Percentiles rank a stretch among this genome's conserved stretches.
phyloP scores from a whole-genome alignment of 352 stramenopile genomes.

The Phytophthora cajani region DNA sequence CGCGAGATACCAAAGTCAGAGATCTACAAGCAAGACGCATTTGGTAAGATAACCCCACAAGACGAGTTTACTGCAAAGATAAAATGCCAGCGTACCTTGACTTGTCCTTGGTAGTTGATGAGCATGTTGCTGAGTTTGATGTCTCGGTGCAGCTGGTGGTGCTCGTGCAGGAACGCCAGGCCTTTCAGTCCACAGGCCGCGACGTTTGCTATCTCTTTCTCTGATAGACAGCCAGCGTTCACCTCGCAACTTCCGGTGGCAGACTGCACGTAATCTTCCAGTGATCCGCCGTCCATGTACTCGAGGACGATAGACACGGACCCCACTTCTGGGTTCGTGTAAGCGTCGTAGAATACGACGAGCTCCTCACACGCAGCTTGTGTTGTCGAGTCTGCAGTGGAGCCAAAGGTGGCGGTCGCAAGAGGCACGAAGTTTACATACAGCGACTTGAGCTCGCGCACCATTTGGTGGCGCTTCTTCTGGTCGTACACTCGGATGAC shows the following conservation, averaged over 20 bases:
- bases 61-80: not conserved
- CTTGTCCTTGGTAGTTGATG: constrained; percentile 81
- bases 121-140: constrained; percentile 97
- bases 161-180: constrained; percentile 88
- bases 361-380: constrained; percentile 79
- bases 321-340: constrained; percentile 86
- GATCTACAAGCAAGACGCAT: constrained; percentile 48
- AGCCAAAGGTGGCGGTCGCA: constrained; percentile 39
- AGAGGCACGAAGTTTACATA: constrained; percentile 85
- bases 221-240: constrained; percentile 44
- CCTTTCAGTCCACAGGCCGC: constrained; percentile 81
- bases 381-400: not conserved
- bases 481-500: constrained; percentile 90
- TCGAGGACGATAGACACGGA: constrained; percentile 94
- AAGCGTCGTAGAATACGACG: constrained; percentile 94
- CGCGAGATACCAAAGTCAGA: constrained; percentile 88
- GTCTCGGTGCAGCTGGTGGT: constrained; percentile 93
- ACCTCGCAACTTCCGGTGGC: constrained; percentile 13
- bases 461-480: constrained; percentile 89
- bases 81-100: constrained; percentile 54
- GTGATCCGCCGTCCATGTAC: constrained; percentile 93
- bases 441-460: constrained; percentile 86
- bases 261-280: constrained; percentile 80
- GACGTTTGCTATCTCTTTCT: constrained; percentile 85
- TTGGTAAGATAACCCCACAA: not conserved